Conservation (phyloP, 768 basidiomycete genomes). For the Hypholoma fasciculare region DNA sequence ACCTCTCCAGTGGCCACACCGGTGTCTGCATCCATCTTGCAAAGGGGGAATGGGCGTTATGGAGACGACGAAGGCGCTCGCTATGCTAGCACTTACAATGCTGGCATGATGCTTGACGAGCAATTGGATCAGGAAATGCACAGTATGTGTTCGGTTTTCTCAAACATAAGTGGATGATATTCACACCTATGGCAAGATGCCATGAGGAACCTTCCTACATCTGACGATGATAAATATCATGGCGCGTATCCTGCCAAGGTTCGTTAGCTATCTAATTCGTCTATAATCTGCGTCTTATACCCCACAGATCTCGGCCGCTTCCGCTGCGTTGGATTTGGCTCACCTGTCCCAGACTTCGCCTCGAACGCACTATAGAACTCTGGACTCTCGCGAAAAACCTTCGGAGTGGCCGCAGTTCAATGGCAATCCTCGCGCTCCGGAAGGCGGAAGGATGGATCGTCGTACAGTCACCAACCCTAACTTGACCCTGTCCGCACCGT, state of each 20-base stretch:
- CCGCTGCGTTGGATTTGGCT: slow-evolving; percentile 91
- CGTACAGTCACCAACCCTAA: slow-evolving; percentile 77
- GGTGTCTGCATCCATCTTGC: slow-evolving; percentile 52
- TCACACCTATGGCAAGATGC: slow-evolving; percentile 55
- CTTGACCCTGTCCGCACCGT: slow-evolving; percentile 57
- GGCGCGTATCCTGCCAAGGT: slow-evolving; percentile 68
- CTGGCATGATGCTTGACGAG: slow-evolving; percentile 91
- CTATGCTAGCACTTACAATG: slow-evolving; percentile 69
- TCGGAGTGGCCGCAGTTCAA: slow-evolving; percentile 96
- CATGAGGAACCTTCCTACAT: slow-evolving; percentile 84
- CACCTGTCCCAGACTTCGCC: slow-evolving; percentile 84
- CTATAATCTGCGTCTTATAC: slow-evolving; percentile 6
- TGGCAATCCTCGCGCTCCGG: slow-evolving; percentile 59
- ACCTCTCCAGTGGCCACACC: slow-evolving; percentile 57
- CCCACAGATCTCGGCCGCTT: slow-evolving; percentile 75
- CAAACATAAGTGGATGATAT: background rate
- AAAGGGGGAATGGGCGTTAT: slow-evolving; percentile 52
- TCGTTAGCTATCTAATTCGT: slow-evolving; percentile 1
- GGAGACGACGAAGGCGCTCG: slow-evolving; percentile 58
- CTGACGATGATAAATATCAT: slow-evolving; percentile 86
- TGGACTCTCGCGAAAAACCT: slow-evolving; percentile 66
- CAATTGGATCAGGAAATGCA: slow-evolving; percentile 94
- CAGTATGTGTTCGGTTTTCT: slow-evolving; percentile 49
- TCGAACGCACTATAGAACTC: slow-evolving; percentile 54
- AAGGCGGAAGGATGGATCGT: slow-evolving; percentile 59